Evolutionary conservation across 768 basidiomycete genomes (phyloP), one percentile per base, ranked within the genome.

Genomic region (Coprinellus micaceus): DNA sequence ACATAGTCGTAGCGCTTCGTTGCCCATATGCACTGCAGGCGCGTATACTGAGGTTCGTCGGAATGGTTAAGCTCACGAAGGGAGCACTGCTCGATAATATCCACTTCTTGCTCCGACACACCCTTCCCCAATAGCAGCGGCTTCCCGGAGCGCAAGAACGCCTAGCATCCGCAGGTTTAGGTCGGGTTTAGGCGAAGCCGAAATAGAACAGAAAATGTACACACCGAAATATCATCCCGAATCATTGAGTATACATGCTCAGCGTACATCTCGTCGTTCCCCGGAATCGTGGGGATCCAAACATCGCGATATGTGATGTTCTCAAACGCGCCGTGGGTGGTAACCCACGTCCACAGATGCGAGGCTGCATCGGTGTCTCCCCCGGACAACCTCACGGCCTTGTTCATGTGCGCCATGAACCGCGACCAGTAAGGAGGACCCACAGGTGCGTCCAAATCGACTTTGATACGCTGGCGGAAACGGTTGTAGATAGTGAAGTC

Each of bases 71-170:
- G 65, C 63, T 90, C 89, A 28, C 63, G 46, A 17, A 64, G 65
- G 15, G 83, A 79, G 24, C 81, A 77, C 4, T 53, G 54, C 66
- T 88, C 78, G 17, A 91, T 67, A 6, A 48, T 30, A n/a, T 48
- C 47, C 17, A 15, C 24, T 28, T 26, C 47, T 13, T 48, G 24
- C 29, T 48, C 47, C 3, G 15, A 1, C 10, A 48, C 9, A 4
- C 47, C 47, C 7, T 26, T 11, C 15, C 83, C 80, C 4, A 91
- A 77, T 3, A 91, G 77, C 37, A 91, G 71, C 19, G 88, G 85
- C 17, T 85, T 75, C 19, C 82, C 85, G 1, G 85, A 83, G 58
- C 74, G 77, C 41, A 91, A 61, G 63, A 91, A 79, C 74, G 88
- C 91, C 57, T 19, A 57, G 11, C 26, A 17, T 11, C 45, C 4